These are phyloP conservation scores for Ceratocystis colombiana DNA, from an alignment of 2,329 filamentous ascomycete species.

Conservation along the genomic window DNA sequence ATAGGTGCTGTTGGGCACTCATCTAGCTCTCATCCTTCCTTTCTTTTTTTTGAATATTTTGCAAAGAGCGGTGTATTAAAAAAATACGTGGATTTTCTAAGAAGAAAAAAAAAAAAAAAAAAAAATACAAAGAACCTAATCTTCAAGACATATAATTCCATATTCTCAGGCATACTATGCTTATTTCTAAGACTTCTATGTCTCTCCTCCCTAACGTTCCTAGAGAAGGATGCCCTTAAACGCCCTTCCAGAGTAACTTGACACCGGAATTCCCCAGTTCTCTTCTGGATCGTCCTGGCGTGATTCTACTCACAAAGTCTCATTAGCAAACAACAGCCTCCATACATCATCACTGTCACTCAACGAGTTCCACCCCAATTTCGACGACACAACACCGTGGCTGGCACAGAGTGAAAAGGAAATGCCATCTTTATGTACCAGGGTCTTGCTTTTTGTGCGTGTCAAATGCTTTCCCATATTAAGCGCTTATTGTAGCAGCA, in stretches of 20 bases:
- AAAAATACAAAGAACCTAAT: neutral
- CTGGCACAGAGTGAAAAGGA: neutral
- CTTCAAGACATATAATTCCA: slow-evolving; percentile 3
- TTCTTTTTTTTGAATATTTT: neutral
- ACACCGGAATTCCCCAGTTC: neutral
- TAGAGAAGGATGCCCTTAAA: neutral
- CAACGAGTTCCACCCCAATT: neutral
- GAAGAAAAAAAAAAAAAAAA: neutral
- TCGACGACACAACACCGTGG: neutral
- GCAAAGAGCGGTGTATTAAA: neutral
- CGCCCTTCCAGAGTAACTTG: neutral
- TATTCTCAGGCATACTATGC: neutral
- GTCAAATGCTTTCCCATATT: neutral
- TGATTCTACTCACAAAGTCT: too few relatives aligned
- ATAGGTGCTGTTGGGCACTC: neutral
- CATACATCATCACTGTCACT: slow-evolving; percentile 7
- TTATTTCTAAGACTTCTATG: neutral
- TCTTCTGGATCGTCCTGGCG: neutral
- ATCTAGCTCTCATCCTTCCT: neutral
- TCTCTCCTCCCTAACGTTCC: neutral
- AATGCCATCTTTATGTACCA: neutral
- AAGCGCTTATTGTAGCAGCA: neutral
- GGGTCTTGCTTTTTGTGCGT: neutral
- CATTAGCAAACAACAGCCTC: neutral
- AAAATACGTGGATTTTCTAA: neutral